Base-by-base conservation (phyloP, 768 basidiomycete species). In the Thelephora ganbajun region DNA sequence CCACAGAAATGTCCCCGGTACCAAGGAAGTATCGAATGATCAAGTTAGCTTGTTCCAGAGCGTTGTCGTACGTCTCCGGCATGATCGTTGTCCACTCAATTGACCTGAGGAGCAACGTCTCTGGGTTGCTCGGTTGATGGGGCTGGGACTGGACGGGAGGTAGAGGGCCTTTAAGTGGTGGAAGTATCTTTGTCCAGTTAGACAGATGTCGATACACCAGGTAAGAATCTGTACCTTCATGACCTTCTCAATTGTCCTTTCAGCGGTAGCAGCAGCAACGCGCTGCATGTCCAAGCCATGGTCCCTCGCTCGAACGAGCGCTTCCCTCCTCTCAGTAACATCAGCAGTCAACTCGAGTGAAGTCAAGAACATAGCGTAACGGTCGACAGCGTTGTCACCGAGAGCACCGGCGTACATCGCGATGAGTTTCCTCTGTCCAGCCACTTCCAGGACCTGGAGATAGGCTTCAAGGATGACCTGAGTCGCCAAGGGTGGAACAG, bases 351-450 rank as follows among this genome's bases (percentile, higher is more conserved):
- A 70, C 39, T 76, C 83, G 14, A 87, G 71, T 0, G 82, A 84
- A 26, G 84, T 77, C 19, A 98, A 71, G 79, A 92, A 97, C 55
- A 82, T 68, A 0, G 92, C 91, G 55, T 97, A 98, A 33, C 89
- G 82, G 56, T 91, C 85, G 34, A 94, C 80, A 2, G 91, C 91
- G 53, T 90, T 89, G 56, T 89, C 83, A 5, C 91, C 87, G 18
- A 98, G 66, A 23, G 88, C 87, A 12, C 87, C 79, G 5, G 91
- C 91, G 61, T 99, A 98, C 70, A 96, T 77, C 0, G 94, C 92
- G 11, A 98, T 91, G 14, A 98, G 72, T 36, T 84, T 78, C 33
- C 87, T 74, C 63, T 92, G 72, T 14, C 84, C 86, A 14, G 86
- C 83, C 36, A 70, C 85, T 71, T 97, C 89, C 2, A 98, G 74